phyloP scores from a whole-genome alignment of 2,329 filamentous ascomycete species.

The Curvularia verruculosa region DNA sequence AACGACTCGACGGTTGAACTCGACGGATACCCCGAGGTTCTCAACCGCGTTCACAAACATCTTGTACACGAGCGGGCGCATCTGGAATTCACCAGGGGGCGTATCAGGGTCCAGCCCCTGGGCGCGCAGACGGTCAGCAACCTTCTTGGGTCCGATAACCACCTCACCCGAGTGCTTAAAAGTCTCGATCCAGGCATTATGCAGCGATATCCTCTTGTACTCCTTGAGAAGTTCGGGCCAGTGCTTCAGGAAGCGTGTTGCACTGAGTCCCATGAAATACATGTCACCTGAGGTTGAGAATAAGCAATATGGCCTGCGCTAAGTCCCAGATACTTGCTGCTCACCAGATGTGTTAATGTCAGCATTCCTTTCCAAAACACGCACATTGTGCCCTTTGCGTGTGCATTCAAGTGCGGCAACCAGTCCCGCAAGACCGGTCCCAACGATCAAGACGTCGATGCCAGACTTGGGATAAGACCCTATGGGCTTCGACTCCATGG shows the following conservation, averaged over 20 bases:
- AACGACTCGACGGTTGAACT: conserved; percentile 52
- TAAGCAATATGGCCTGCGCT: conserved; percentile 10
- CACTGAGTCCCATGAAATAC: conserved; percentile 65
- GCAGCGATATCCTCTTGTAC: conserved; percentile 59
- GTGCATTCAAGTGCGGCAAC: conserved; percentile 49
- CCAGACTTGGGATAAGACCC: conserved; percentile 57
- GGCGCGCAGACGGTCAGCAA: conserved; percentile 57
- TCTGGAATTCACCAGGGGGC: conserved; percentile 62
- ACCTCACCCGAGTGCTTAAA: conserved; percentile 60
- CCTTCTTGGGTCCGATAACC: conserved; percentile 57
- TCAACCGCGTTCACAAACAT: conserved; percentile 61
- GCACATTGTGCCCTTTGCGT: conserved; percentile 50
- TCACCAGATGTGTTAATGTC: conserved; percentile 60
- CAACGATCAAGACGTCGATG: conserved; percentile 51
- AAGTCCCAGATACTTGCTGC: conserved; percentile 22
- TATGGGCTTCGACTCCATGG: conserved; percentile 56
- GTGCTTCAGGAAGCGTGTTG: conserved; percentile 61
- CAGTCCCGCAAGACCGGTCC: conserved; percentile 48
- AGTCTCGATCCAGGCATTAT: conserved; percentile 62
- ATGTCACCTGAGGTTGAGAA: conserved; percentile 57
- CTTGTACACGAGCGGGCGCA: conserved; percentile 62
- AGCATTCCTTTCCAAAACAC: conserved; percentile 52
- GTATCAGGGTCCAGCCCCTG: conserved; percentile 55
- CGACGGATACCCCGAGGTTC: conserved; percentile 51
- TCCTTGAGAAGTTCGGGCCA: conserved; percentile 61